Base-by-base conservation (phyloP, 352 stramenopile genomes). In the Phytopythium montanum region DNA sequence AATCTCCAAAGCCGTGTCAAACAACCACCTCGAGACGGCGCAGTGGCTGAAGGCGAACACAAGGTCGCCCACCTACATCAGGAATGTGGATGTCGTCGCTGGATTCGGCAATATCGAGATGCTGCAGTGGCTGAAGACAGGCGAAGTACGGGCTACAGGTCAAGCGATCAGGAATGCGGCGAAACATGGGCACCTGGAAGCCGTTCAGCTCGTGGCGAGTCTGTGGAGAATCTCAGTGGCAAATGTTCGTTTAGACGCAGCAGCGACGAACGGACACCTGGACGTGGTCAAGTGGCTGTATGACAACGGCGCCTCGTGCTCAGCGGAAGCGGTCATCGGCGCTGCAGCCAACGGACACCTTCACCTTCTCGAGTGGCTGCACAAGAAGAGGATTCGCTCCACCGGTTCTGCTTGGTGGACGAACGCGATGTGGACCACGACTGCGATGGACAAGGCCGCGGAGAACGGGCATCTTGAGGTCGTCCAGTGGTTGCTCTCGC, bases 271-370 rank as follows among this genome's bases (percentile, higher is more conserved):
- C 29, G 70, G 70, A 19, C 56, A 58, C 23, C 34, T 75, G 13
- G 52, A 75, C 4, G 54, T 75, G 55, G 38, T 72, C 38, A 66
- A 72, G 55, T 75, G 68, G 64, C 69, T 73, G 54, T 59, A 73
- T 18, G 70, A 63, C 38, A 65, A 70, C 28, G 61, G 56, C 23
- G 31, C 2, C 5, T 36, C 13, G 31, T 36, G 31, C 31, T 36
- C 31, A 10, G 9, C 13, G 7, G 31, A 62, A 56, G 39, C 45
- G 54, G 2, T 76, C 0, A 62, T 69, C 56, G 60, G 67, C 16
- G 57, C 60, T 10, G 68, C 64, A 18, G 45, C 55, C 0, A 34
- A 38, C 21, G 63, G 68, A 0, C 61, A 75, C 44, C 44, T 75
- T 13, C 64, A 69, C 16, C 46, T 75, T 33, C 60, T 75, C 25